A percentile compares a stretch with the other conserved stretches of the same genome.
phyloP scores from a whole-genome alignment of 257 asterid species.

The Solanum etuberosum region DNA sequence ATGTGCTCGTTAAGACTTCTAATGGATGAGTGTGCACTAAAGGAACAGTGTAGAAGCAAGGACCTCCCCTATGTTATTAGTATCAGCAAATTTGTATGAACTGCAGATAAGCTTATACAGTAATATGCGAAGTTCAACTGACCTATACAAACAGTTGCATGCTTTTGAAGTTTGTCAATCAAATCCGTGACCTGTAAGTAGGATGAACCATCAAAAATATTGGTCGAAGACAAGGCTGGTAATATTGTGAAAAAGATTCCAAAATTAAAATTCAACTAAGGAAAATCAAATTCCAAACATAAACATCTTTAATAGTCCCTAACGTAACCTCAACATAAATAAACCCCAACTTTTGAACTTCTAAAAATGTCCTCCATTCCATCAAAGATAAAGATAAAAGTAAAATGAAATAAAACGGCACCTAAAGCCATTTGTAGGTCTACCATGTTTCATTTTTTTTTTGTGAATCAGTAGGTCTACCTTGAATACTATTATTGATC shows the following conservation, averaged over 20 bases:
- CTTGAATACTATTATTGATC: not conserved
- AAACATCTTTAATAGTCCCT: not conserved
- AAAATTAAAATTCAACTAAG: not conserved
- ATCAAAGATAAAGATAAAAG: not conserved
- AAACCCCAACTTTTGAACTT: not conserved
- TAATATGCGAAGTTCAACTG: not conserved
- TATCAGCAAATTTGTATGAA: not conserved
- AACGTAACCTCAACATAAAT: not conserved
- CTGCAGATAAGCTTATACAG: not conserved
- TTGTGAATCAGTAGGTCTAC: not conserved
- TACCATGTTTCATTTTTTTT: not conserved
- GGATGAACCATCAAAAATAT: not conserved
- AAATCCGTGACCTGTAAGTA: conserved; percentile 66
- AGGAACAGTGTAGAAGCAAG: not conserved
- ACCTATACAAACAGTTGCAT: conserved; percentile 62
- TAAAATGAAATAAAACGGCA: not conserved
- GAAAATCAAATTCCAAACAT: not conserved
- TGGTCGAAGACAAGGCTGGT: not conserved
- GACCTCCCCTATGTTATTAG: not conserved
- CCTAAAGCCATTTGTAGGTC: not conserved
- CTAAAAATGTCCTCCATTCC: not conserved
- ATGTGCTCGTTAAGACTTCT: not conserved
- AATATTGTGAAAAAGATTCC: not conserved
- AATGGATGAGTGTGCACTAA: not conserved
- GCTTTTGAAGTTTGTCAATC: conserved; percentile 53